These are phyloP conservation scores for Lentinus tigrinus DNA, from an alignment of 768 basidiomycete species.

Conservation along the genomic window DNA sequence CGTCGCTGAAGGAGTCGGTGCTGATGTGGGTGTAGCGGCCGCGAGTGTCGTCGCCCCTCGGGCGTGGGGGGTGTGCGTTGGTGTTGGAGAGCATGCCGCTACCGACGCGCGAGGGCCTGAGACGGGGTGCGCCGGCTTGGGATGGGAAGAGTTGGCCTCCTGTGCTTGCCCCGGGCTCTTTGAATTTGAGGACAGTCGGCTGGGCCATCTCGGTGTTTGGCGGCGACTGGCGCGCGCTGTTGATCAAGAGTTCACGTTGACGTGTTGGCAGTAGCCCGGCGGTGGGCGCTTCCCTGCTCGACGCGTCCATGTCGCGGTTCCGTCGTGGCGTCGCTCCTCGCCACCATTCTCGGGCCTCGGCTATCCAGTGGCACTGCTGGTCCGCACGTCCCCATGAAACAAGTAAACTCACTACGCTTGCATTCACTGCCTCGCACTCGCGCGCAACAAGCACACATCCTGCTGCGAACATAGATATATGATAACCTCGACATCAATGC, in stretches of 20 bases:
- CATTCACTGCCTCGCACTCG: too few relatives aligned
- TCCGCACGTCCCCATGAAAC: too few relatives aligned
- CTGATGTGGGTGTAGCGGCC: conserved; percentile 37
- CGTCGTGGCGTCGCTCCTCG: too few relatives aligned
- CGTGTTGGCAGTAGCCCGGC: too few relatives aligned
- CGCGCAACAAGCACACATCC: too few relatives aligned
- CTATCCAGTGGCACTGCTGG: too few relatives aligned
- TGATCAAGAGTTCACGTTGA: too few relatives aligned
- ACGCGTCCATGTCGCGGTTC: too few relatives aligned
- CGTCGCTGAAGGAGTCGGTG: conserved; percentile 41
- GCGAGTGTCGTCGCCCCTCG: neutral
- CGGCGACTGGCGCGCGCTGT: neutral
- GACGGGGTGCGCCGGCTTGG: conserved; percentile 5
- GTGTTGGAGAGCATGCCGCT: neutral
- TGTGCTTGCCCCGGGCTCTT: neutral
- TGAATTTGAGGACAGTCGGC: conserved; percentile 1
- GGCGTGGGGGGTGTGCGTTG: neutral
- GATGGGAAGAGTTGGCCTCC: neutral
- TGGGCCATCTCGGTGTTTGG: neutral
- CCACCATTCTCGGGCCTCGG: too few relatives aligned
- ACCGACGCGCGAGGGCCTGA: conserved; percentile 4
- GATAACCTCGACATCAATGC: neutral
- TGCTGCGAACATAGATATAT: neutral
- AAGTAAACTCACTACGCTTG: too few relatives aligned
- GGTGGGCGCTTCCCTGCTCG: too few relatives aligned